Percentiles rank a stretch among this genome's conserved stretches.
These are phyloP conservation scores for Porpolomopsis calyptriformis DNA, from an alignment of 768 basidiomycete genomes.

Conservation along the genomic window DNA sequence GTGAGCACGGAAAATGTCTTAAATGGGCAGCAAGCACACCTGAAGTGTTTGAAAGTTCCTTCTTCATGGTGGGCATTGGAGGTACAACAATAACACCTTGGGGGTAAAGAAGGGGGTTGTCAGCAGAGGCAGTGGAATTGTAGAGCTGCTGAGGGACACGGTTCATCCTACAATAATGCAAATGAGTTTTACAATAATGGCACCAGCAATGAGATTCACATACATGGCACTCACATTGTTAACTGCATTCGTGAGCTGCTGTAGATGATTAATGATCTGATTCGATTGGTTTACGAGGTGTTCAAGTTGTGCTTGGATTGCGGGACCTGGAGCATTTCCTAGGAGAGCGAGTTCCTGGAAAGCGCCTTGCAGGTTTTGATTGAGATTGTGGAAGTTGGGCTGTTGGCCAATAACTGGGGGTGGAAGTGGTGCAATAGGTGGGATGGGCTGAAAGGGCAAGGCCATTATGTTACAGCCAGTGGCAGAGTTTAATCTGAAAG, in stretches of 20 bases:
- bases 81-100: neutral
- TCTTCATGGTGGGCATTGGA: neutral
- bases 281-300: neutral
- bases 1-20: neutral
- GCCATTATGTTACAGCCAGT: too few species aligned
- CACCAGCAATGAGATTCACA: neutral
- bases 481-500: too few species aligned
- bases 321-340: neutral
- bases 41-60: neutral
- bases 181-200: neutral
- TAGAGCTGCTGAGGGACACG: neutral
- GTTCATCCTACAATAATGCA: neutral
- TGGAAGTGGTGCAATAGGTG: neutral
- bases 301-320: neutral
- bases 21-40: neutral
- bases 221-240: neutral
- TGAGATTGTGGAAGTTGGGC: neutral
- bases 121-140: neutral
- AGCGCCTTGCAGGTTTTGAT: neutral
- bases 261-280: neutral
- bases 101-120: neutral
- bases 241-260: neutral
- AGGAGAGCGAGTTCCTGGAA: neutral
- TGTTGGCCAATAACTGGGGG: neutral
- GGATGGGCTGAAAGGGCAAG: neutral